These are phyloP conservation scores for Aspergillus ustus DNA, from an alignment of 2,329 filamentous ascomycete species.

Conservation along the genomic window DNA sequence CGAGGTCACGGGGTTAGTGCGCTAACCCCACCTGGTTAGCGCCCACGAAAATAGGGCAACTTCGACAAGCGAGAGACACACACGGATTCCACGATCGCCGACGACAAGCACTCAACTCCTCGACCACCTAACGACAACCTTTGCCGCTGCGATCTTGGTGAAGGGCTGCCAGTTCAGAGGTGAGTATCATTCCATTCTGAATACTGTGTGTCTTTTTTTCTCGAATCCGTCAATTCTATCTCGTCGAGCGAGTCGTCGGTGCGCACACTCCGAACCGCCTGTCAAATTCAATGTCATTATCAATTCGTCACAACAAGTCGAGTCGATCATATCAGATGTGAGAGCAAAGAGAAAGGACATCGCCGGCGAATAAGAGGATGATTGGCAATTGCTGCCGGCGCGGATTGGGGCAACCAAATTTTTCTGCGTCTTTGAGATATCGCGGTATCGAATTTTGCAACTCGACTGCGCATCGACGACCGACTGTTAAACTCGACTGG, in stretches of 20 bases:
- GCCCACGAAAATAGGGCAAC: conserved; percentile 42
- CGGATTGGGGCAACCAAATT: background rate
- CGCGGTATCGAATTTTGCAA: conserved; percentile 1
- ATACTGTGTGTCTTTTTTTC: conserved; percentile 23
- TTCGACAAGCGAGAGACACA: conserved; percentile 50
- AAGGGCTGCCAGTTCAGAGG: conserved; percentile 52
- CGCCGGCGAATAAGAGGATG: background rate
- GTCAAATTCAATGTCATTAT: conserved; percentile 2
- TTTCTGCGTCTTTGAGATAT: background rate
- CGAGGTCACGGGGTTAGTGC: conserved; percentile 29
- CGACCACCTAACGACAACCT: conserved; percentile 46
- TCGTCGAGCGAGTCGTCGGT: conserved; percentile 23
- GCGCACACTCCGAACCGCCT: conserved; percentile 6
- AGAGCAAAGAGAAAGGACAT: background rate
- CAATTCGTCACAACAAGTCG: background rate
- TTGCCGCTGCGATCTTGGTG: conserved; percentile 49
- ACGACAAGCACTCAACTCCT: conserved; percentile 46
- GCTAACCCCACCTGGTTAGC: conserved; percentile 38
- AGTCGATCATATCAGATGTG: background rate
- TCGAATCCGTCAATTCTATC: conserved; percentile 32
- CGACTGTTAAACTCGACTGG: conserved; percentile 8
- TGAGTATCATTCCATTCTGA: conserved; percentile 37
- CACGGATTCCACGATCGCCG: conserved; percentile 49
- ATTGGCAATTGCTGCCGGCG: background rate
- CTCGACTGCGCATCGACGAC: background rate